phyloP scores from a whole-genome alignment of 192 early-diverging fungal genomes.

The Entrophospora sp. region DNA sequence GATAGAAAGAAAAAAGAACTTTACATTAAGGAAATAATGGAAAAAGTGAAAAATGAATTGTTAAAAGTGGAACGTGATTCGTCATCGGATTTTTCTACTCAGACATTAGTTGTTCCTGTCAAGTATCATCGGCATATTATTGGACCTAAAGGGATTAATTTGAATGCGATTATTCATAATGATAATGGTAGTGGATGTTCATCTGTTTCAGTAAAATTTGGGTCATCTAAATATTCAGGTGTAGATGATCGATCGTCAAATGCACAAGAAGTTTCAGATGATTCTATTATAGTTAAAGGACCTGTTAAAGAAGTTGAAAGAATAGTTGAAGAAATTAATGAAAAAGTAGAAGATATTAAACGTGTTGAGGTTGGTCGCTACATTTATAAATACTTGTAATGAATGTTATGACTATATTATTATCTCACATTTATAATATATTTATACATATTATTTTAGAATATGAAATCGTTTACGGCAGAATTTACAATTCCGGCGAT shows the following conservation, averaged over 20 bases:
- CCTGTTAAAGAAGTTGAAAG: constrained; percentile 68
- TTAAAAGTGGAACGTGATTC: constrained; percentile 48
- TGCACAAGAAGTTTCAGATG: constrained; percentile 43
- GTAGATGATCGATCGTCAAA: constrained; percentile 36
- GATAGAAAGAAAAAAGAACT: too few species aligned
- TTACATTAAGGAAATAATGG: constrained; percentile 39
- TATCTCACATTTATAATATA: too few species aligned
- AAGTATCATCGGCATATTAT: constrained; percentile 72
- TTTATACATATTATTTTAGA: too few species aligned
- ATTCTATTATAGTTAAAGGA: constrained; percentile 72
- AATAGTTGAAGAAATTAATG: constrained; percentile 55
- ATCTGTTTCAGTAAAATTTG: constrained; percentile 66
- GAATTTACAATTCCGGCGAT: constrained; percentile 65
- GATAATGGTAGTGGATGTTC: constrained; percentile 45
- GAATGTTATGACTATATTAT: too few species aligned
- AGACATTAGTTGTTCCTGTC: constrained; percentile 51
- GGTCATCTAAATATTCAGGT: constrained; percentile 31
- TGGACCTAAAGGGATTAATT: constrained; percentile 65
- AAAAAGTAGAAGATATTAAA: too few species aligned
- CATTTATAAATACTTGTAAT: neutral
- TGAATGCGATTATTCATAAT: constrained; percentile 77
- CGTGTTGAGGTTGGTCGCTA: too few species aligned
- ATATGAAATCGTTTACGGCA: constrained; percentile 58
- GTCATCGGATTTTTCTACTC: constrained; percentile 56
- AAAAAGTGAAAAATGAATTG: constrained; percentile 60